These are phyloP conservation scores for Bryoglossum gracile DNA, from an alignment of 495 filamentous ascomycete genomes.

Conservation along the genomic window DNA sequence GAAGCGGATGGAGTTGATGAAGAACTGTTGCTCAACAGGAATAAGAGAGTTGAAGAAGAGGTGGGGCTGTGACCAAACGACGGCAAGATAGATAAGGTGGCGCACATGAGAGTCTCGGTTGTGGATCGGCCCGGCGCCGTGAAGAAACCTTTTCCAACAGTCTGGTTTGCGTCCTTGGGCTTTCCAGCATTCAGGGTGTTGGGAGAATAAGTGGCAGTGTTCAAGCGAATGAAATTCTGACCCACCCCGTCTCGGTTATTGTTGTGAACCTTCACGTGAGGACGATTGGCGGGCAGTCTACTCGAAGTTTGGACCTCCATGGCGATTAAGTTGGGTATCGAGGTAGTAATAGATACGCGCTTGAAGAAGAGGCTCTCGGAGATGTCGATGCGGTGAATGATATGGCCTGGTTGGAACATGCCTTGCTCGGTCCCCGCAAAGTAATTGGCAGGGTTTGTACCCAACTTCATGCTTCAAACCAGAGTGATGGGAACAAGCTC, in stretches of 20 bases:
- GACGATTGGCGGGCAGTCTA: constrained; percentile 70
- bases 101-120: constrained; percentile 50
- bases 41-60: constrained; percentile 72
- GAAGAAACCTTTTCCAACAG: constrained; percentile 66
- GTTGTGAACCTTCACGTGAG: constrained; percentile 56
- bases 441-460: constrained; percentile 67
- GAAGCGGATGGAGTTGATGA: constrained; percentile 74
- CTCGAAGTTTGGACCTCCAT: constrained; percentile 69
- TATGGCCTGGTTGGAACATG: constrained; percentile 54
- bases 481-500: constrained; percentile 60
- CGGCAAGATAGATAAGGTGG: constrained; percentile 58
- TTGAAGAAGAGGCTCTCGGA: constrained; percentile 64
- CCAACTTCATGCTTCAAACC: constrained; percentile 60
- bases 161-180: constrained; percentile 64
- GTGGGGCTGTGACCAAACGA: constrained; percentile 70
- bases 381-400: constrained; percentile 68
- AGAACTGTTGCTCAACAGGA: constrained; percentile 63
- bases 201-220: constrained; percentile 49
- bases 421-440: constrained; percentile 74
- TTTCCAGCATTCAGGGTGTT: constrained; percentile 61
- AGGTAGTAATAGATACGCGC: constrained; percentile 70
- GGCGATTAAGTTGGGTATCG: constrained; percentile 66
- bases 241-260: constrained; percentile 62
- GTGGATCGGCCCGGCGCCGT: constrained; percentile 51
- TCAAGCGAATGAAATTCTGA: constrained; percentile 48